phyloP scores from a whole-genome alignment of 345 rosid genomes.

The Salix brachista region DNA sequence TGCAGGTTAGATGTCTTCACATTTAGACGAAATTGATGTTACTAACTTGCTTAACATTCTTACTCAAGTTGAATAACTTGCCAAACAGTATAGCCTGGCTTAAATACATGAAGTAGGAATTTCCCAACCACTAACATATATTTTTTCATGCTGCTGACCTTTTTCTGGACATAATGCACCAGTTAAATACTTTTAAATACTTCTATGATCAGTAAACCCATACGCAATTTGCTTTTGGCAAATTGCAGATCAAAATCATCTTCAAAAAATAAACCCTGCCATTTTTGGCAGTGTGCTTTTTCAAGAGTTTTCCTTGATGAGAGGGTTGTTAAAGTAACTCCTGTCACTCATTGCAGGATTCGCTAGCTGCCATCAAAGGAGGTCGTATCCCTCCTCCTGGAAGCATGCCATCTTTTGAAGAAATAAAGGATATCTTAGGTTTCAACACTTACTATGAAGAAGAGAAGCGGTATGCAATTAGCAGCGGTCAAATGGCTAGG shows the following conservation, averaged over 20 bases:
- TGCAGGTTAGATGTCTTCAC: slow-evolving; percentile 58
- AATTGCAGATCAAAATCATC: too few species aligned
- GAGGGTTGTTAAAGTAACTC: background rate
- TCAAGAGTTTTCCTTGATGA: too few species aligned
- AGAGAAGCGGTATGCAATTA: slow-evolving; percentile 57
- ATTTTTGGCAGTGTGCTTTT: too few species aligned
- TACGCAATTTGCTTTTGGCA: too few species aligned
- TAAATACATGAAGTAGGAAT: too few species aligned
- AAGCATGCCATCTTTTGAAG: slow-evolving; percentile 81
- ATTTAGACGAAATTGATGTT: background rate
- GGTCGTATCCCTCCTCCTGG: slow-evolving; percentile 91
- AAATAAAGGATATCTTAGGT: slow-evolving; percentile 73
- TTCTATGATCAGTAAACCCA: too few species aligned
- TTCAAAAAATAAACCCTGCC: too few species aligned
- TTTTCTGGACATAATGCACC: background rate
- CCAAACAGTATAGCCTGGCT: background rate
- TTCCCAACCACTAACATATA: background rate
- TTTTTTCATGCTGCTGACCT: background rate
- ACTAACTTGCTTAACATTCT: background rate
- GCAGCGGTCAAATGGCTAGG: slow-evolving; percentile 30
- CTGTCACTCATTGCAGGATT: slow-evolving; percentile 44
- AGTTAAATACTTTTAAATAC: too few species aligned
- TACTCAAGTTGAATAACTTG: background rate
- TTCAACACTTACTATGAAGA: slow-evolving; percentile 71
- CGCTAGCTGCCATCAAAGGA: slow-evolving; percentile 71